Conservation (phyloP, 768 basidiomycete species). For the Rhizopogon vesiculosus region DNA sequence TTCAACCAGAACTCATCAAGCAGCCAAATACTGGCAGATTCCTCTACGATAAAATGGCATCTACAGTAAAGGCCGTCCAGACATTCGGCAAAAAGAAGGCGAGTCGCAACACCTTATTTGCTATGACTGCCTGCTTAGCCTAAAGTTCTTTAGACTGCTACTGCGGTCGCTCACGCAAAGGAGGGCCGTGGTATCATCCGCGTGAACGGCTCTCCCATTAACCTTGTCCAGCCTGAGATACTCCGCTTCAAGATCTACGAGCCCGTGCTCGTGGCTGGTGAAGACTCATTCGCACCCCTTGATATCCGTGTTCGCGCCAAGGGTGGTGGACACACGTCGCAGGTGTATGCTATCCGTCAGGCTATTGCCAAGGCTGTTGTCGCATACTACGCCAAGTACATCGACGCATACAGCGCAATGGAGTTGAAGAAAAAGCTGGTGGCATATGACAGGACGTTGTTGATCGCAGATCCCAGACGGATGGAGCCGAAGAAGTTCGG, state of each 20-base stretch:
- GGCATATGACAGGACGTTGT: slow-evolving; percentile 86
- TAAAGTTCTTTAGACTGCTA: slow-evolving; percentile 69
- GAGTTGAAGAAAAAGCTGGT: slow-evolving; percentile 98
- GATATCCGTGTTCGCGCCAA: slow-evolving; percentile 98
- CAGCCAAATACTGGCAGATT: slow-evolving; percentile 14
- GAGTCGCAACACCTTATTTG: slow-evolving; percentile 20
- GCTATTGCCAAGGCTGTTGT: slow-evolving; percentile 97
- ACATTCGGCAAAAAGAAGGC: slow-evolving; percentile 99
- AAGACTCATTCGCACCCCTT: slow-evolving; percentile 79
- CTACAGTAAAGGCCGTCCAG: slow-evolving; percentile 85
- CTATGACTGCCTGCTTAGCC: slow-evolving; percentile 4
- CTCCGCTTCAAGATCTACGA: slow-evolving; percentile 98
- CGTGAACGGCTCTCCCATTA: slow-evolving; percentile 95
- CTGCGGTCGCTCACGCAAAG: slow-evolving; percentile 94
- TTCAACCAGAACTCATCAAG: slow-evolving; percentile 12
- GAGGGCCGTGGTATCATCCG: slow-evolving; percentile 96
- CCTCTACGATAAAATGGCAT: slow-evolving; percentile 48
- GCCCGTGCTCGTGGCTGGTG: slow-evolving; percentile 89
- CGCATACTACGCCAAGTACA: slow-evolving; percentile 98
- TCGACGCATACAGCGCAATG: slow-evolving; percentile 95
- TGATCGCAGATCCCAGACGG: slow-evolving; percentile 94
- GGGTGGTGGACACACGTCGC: slow-evolving; percentile 99
- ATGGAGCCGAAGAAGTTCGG: slow-evolving; percentile 99
- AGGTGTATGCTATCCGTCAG: slow-evolving; percentile 98
- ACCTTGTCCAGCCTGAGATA: slow-evolving; percentile 92